Percentiles rank a stretch among this genome's conserved stretches.
Evolutionary conservation across 2,329 filamentous ascomycete species (phyloP).

Genomic region (Lachnellula cervina): DNA sequence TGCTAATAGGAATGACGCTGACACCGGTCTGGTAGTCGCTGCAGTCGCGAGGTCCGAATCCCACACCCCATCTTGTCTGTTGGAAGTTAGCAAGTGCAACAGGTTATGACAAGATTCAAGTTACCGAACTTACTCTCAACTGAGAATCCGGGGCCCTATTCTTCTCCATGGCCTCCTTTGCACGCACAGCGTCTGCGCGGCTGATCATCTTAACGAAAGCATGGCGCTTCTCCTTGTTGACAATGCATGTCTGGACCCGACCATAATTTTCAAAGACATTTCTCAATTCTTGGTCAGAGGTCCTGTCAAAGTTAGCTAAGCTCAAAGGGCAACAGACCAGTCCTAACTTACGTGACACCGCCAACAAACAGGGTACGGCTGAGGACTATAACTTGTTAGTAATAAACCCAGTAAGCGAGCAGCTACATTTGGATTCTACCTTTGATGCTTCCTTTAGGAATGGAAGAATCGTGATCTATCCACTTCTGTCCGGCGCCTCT

Average conservation of each 20-base stretch:
- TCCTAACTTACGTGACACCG: slow-evolving; percentile 71
- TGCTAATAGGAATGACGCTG: slow-evolving; percentile 87
- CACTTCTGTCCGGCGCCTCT: slow-evolving; percentile 57
- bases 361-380: slow-evolving; percentile 96
- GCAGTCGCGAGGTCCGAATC: slow-evolving; percentile 94
- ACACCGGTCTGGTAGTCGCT: slow-evolving; percentile 91
- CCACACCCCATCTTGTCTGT: slow-evolving; percentile 93
- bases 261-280: slow-evolving; percentile 77
- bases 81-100: slow-evolving; percentile 27
- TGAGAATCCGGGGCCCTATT: slow-evolving; percentile 62
- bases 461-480: slow-evolving; percentile 70
- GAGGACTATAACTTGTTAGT: slow-evolving; percentile 52
- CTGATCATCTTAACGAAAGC: slow-evolving; percentile 99
- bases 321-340: background rate
- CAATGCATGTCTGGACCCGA: slow-evolving; percentile 92
- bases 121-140: slow-evolving; percentile 23
- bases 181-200: slow-evolving; percentile 74
- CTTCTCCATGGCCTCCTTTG: slow-evolving; percentile 84
- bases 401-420: background rate
- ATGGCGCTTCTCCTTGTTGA: slow-evolving; percentile 96
- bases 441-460: slow-evolving; percentile 77
- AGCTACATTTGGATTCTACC: slow-evolving; percentile 30
- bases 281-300: slow-evolving; percentile 76
- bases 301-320: slow-evolving; percentile 42
- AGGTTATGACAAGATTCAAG: background rate